Percentiles rank a stretch among this genome's conserved stretches.
phyloP scores from a whole-genome alignment of 2,329 filamentous ascomycete species.

The Berkeleyomyces basicola region DNA sequence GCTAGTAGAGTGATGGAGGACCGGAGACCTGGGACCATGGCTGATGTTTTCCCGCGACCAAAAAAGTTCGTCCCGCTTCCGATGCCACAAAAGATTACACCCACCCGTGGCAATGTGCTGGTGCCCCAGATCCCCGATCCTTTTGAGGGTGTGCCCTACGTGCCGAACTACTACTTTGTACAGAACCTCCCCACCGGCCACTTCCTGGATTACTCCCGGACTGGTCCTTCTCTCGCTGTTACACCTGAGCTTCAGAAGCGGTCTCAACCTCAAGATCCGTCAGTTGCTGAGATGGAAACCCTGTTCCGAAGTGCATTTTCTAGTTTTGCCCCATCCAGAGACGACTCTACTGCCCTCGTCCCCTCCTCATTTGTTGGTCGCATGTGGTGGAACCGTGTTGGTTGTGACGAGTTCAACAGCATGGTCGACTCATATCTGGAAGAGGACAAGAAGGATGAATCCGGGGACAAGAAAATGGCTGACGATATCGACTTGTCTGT shows the following conservation, averaged over 20 bases:
- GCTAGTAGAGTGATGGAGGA: conserved; percentile 23
- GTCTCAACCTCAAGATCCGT: conserved; percentile 51
- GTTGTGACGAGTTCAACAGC: conserved; percentile 47
- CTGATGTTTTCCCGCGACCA: conserved; percentile 37
- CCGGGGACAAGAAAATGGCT: conserved; percentile 22
- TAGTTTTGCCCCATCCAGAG: conserved; percentile 60
- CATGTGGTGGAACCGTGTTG: conserved; percentile 62
- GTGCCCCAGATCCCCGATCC: conserved; percentile 38
- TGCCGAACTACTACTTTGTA: conserved; percentile 45
- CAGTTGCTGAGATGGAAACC: conserved; percentile 47
- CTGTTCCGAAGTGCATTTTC: conserved; percentile 65
- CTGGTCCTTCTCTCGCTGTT: conserved; percentile 21
- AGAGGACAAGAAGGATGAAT: conserved; percentile 19
- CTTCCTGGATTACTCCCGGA: conserved; percentile 53
- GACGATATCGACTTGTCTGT: conserved; percentile 34
- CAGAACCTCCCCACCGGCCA: conserved; percentile 49
- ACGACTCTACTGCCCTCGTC: conserved; percentile 55
- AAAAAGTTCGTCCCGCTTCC: conserved; percentile 42
- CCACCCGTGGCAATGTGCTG: conserved; percentile 43
- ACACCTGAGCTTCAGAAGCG: conserved; percentile 36
- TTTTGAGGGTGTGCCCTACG: conserved; percentile 37
- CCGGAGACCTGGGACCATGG: conserved; percentile 41
- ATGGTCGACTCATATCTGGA: conserved; percentile 38
- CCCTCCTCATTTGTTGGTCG: conserved; percentile 49
- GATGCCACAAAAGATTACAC: conserved; percentile 41